These are phyloP conservation scores for Candida suzukii DNA, from an alignment of 805 yeast species.

Conservation along the genomic window DNA sequence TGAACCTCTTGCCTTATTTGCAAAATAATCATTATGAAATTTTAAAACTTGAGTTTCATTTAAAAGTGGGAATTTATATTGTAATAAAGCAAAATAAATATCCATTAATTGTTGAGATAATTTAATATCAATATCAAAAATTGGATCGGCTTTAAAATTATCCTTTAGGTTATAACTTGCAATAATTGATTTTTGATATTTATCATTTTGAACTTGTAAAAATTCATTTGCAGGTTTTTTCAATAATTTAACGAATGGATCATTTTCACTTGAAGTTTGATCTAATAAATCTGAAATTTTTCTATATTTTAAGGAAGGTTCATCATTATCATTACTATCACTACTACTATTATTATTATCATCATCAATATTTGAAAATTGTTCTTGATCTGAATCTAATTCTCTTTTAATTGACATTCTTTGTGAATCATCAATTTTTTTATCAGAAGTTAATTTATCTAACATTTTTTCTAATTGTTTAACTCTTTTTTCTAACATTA, in stretches of 20 bases:
- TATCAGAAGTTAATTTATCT: slow-evolving; percentile 17
- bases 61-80: slow-evolving; percentile 49
- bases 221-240: slow-evolving; percentile 16
- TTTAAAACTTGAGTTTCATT: slow-evolving; percentile 44
- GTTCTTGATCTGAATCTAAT: too few relatives aligned
- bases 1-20: slow-evolving; percentile 16
- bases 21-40: slow-evolving; percentile 43
- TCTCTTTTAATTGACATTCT: slow-evolving; percentile 1
- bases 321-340: slow-evolving; percentile 2
- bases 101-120: slow-evolving; percentile 44
- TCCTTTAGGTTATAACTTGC: slow-evolving; percentile 41
- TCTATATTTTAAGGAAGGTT: slow-evolving; percentile 17
- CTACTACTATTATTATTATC: not conserved
- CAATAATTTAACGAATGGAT: slow-evolving; percentile 7
- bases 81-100: slow-evolving; percentile 48
- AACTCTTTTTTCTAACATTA: slow-evolving; percentile 48
- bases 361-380: too few relatives aligned
- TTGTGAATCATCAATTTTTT: not conserved
- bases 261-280: slow-evolving; percentile 11
- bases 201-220: slow-evolving; percentile 7
- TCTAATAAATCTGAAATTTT: slow-evolving; percentile 11
- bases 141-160: slow-evolving; percentile 41
- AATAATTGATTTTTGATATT: slow-evolving; percentile 19
- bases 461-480: slow-evolving; percentile 42
- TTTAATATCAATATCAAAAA: slow-evolving; percentile 42